Evolutionary conservation across 2,329 filamentous ascomycete genomes (phyloP), one percentile per base, ranked within the genome.

Genomic region (Talaromyces marneffei): DNA sequence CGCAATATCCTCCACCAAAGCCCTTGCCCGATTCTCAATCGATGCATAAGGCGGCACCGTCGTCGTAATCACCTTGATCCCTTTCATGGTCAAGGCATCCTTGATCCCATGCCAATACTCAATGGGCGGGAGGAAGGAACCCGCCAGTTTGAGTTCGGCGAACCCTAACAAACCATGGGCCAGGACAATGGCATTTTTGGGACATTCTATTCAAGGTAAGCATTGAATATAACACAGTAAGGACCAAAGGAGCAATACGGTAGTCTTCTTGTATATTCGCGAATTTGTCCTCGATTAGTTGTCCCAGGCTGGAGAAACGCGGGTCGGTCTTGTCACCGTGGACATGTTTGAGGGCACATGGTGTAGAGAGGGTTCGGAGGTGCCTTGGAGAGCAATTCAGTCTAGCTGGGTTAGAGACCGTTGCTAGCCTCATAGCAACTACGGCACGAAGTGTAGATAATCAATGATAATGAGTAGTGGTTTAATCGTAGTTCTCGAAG

Each of bases 81-180:
- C 82, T 65, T 83, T 83, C 35, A 79, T 75, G 3, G 76, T 75
- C 27, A 87, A 69, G 7, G 83, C 85, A 66, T 87, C 82, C 29
- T 77, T 82, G 37, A 87, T 87, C 1, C 85, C 85, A 48, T 84
- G 80, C 85, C 85, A 87, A 69, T 87, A 87, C 59, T 85, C 80
- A 23, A 87, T 77, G 0, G 83, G 82, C 0, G 85, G 85, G 5
- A 86, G 70, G 39, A 76, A 74, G 12, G 72, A 71, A 0, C 84
- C 84, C 2, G 78, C 82, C 4, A 85, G 74, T 16, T 78, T 82
- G 9, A 87, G 71, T 68, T 87, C 84, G 65, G 86, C 83, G 70
- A 87, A 87, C n/a, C 85, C 85, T 20, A 87, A 74, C 10, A 87
- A 77, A n/a, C 85, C 85, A 72, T 87, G 85, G 4, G 85, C 85